Conservation (phyloP, 2,329 filamentous ascomycete genomes). For the Scytalidium lignicola region DNA sequence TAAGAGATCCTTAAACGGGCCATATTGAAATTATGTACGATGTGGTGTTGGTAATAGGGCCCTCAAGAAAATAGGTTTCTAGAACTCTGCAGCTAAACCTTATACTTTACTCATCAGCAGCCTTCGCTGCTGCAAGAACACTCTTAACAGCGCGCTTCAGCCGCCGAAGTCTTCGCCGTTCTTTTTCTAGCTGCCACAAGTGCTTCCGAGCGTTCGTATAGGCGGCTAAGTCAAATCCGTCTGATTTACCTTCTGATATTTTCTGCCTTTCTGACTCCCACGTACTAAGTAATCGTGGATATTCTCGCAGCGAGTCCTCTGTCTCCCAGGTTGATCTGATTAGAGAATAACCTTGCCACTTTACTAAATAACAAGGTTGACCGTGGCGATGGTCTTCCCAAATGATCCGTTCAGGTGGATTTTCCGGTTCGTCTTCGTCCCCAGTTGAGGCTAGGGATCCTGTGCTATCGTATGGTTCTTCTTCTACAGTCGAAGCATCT, state of each 20-base stretch:
- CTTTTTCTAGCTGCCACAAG: slow-evolving; percentile 19
- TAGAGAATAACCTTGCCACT: slow-evolving; percentile 27
- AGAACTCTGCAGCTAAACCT: background rate
- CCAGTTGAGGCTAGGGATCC: slow-evolving; percentile 27
- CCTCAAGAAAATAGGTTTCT: background rate
- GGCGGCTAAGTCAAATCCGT: slow-evolving; percentile 22
- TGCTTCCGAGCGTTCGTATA: slow-evolving; percentile 20
- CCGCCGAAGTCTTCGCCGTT: slow-evolving; percentile 21
- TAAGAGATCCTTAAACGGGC: background rate
- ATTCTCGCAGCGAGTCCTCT: slow-evolving; percentile 14
- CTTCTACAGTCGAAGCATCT: slow-evolving; percentile 2
- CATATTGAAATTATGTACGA: background rate
- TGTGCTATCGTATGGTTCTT: slow-evolving; percentile 8
- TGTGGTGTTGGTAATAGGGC: too few species aligned
- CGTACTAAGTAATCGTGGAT: slow-evolving; percentile 19
- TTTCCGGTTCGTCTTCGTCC: slow-evolving; percentile 25
- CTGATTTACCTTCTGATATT: slow-evolving; percentile 24
- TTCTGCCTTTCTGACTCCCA: slow-evolving; percentile 23
- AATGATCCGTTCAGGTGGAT: slow-evolving; percentile 25
- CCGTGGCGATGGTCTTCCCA: slow-evolving; percentile 20
- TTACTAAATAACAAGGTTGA: slow-evolving; percentile 26
- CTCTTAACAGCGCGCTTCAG: slow-evolving; percentile 21
- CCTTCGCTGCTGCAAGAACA: slow-evolving; percentile 19
- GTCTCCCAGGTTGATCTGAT: slow-evolving; percentile 28
- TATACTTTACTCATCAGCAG: background rate